phyloP scores from a whole-genome alignment of 2,329 filamentous ascomycete genomes.

The Colletotrichum sp. region DNA sequence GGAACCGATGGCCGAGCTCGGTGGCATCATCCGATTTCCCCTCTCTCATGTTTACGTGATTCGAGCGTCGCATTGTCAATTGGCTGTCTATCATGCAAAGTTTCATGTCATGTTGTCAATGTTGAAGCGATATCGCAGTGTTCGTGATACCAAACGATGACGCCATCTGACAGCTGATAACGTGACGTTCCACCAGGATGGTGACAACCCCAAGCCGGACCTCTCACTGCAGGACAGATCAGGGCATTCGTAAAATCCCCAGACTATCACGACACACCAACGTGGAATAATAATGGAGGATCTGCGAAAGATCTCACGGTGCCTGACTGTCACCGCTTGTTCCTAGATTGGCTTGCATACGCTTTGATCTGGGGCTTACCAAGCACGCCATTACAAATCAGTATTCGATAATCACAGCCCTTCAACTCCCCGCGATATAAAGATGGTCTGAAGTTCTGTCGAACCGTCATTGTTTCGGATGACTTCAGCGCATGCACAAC shows the following conservation, averaged over 20 bases:
- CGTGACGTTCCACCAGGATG: conserved; percentile 8
- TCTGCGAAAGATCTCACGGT: neutral
- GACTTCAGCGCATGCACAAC: neutral
- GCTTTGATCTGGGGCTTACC: neutral
- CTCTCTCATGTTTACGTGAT: neutral
- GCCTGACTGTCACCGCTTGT: neutral
- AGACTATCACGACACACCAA: neutral
- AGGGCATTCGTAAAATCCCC: neutral
- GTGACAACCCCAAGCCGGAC: neutral
- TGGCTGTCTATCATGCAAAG: too few species aligned
- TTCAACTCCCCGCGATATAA: neutral
- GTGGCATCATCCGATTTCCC: neutral
- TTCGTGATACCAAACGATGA: neutral
- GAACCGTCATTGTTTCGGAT: neutral
- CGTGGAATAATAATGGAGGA: neutral
- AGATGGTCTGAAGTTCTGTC: neutral
- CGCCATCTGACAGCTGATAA: conserved; percentile 5
- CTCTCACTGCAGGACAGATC: neutral
- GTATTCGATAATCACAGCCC: neutral
- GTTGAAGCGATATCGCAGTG: neutral
- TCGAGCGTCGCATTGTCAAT: neutral
- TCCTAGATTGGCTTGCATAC: neutral
- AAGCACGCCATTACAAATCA: conserved; percentile 18
- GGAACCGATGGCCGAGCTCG: neutral
- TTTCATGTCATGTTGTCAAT: neutral